phyloP scores from a whole-genome alignment of 441 rosid genomes.

The Breynia disticha region DNA sequence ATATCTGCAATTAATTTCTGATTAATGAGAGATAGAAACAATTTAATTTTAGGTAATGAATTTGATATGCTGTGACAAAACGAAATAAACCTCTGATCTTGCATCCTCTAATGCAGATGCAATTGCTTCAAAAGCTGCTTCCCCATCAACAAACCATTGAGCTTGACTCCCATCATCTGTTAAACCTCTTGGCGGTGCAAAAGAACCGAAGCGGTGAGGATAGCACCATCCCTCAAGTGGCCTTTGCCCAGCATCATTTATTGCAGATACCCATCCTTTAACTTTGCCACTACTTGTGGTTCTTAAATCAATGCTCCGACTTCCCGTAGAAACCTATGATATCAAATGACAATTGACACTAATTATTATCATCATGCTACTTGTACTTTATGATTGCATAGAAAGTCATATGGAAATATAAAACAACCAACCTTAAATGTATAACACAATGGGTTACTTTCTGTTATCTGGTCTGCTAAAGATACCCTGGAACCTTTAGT shows the following conservation, averaged over 20 bases:
- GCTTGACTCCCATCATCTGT: slow-evolving; percentile 90
- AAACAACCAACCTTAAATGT: slow-evolving; percentile 54
- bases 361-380: too few relatives aligned
- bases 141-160: slow-evolving; percentile 97
- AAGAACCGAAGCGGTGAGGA: slow-evolving; percentile 97
- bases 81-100: slow-evolving; percentile 76
- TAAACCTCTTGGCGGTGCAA: slow-evolving; percentile 93
- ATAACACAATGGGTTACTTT: slow-evolving; percentile 84
- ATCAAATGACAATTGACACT: slow-evolving; percentile 4
- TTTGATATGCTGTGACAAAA: background rate
- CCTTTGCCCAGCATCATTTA: slow-evolving; percentile 87
- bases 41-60: background rate
- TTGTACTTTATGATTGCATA: too few relatives aligned
- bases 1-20: slow-evolving; percentile 52
- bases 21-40: background rate
- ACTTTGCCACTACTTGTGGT: slow-evolving; percentile 60
- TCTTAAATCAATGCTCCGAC: slow-evolving; percentile 75
- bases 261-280: slow-evolving; percentile 87
- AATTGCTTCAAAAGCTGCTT: slow-evolving; percentile 84
- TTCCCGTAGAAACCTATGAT: slow-evolving; percentile 75
- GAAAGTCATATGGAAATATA: too few relatives aligned
- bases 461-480: slow-evolving; percentile 73
- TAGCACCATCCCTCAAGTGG: slow-evolving; percentile 98
- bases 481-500: slow-evolving; percentile 49
- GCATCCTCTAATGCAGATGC: slow-evolving; percentile 86